Base-by-base conservation (phyloP, 805 yeast genomes). In the Yamadazyma endophytica region DNA sequence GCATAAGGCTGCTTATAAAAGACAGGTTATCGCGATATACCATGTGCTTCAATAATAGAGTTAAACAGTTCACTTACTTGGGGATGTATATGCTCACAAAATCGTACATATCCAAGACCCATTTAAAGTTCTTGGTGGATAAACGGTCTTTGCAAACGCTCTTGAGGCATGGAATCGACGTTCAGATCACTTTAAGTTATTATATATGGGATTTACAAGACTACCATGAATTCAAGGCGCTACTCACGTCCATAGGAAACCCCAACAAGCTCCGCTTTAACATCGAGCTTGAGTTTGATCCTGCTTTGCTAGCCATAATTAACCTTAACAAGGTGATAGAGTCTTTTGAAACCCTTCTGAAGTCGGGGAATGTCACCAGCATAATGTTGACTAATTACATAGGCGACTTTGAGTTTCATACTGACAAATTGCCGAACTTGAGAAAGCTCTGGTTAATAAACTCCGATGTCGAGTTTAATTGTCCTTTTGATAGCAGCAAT, bases 251-350 rank as follows among this genome's bases (percentile, higher is more conserved):
- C 12, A 17, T 29, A 9, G 5, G 17, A n/a, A 31, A 27, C 13
- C 13, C 12, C 13, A 13, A 12, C 13, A 16, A 9, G 6, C 29
- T 21, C 4, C 15, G 33, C 1, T 45, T 33, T 24, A 45, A 46
- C 33, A 18, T 49, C 5, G 54, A 49, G 23, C 11, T 49, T n/a
- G 53, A 46, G 32, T 47, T 48, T 23, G 49, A 48, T 24, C 41
- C 46, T 7, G 50, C 35, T 5, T 17, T 47, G 6, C 28, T 34
- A 17, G 38, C 32, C 13, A 17, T 36, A 9, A 24, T 50, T 3
- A 34, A 36, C 23, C 22, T 43, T 8, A 25, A 23, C 16, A 4
- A 5, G 18, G 24, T 36, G 13, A 9, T 39, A 4, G 15, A 17
- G 5, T 28, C 32, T 9, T 28, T 33, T 17, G 24, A 28, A 12